Conservation (phyloP, 495 filamentous ascomycete species). For the Hypoxylon rickii region DNA sequence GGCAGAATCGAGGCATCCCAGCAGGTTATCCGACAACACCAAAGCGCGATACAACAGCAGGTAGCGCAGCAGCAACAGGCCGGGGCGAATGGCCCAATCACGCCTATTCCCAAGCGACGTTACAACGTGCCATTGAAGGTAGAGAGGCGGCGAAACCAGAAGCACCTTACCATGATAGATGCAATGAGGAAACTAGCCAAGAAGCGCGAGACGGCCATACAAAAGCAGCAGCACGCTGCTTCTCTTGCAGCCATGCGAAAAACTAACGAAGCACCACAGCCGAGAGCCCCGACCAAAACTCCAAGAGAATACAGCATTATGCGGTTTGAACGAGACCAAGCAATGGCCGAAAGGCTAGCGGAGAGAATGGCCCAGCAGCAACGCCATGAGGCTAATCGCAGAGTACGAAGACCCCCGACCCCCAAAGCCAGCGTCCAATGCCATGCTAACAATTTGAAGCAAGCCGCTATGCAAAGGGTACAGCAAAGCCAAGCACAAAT, state of each 20-base stretch:
- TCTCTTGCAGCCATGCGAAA: conserved; percentile 72
- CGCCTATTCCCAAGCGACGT: conserved; percentile 61
- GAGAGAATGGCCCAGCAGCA: conserved; percentile 74
- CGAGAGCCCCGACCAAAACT: conserved; percentile 59
- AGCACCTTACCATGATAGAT: conserved; percentile 86
- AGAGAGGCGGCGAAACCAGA: conserved; percentile 81
- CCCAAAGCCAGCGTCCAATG: conserved; percentile 6
- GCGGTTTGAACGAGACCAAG: conserved; percentile 82
- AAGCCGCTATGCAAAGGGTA: conserved; percentile 43
- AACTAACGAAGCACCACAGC: conserved; percentile 68
- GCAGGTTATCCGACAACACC: conserved; percentile 61
- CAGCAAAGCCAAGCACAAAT: conserved; percentile 49
- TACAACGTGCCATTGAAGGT: conserved; percentile 76
- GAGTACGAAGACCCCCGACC: conserved; percentile 52
- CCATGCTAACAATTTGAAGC: conserved; percentile 30
- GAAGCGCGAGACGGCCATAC: conserved; percentile 80
- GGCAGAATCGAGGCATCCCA: conserved; percentile 79
- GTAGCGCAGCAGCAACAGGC: conserved; percentile 55
- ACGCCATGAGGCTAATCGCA: conserved; percentile 59
- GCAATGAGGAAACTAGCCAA: conserved; percentile 94
- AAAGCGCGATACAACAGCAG: conserved; percentile 53
- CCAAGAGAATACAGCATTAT: conserved; percentile 88
- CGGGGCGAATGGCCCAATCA: conserved; percentile 59
- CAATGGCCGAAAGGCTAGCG: conserved; percentile 72
- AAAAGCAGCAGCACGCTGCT: conserved; percentile 84